These are phyloP conservation scores for Arthrobotrys iridis DNA, from an alignment of 2,329 filamentous ascomycete species.

Conservation along the genomic window DNA sequence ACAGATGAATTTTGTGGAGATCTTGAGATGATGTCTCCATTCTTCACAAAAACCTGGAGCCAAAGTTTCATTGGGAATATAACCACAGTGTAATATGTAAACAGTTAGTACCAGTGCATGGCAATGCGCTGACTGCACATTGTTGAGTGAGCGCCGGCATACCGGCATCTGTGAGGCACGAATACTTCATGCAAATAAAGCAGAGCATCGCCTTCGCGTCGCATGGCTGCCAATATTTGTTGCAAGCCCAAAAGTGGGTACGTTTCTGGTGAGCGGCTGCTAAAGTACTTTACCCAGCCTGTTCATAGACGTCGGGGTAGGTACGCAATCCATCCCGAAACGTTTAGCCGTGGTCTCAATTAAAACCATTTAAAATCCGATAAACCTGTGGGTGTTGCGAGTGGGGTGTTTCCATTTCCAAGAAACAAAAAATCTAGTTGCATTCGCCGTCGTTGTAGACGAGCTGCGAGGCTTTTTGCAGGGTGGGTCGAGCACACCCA, in stretches of 20 bases:
- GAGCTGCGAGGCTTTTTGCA: slow-evolving; percentile 11
- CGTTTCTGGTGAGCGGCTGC: slow-evolving; percentile 45
- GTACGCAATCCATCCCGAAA: slow-evolving; percentile 48
- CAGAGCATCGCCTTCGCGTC: not conserved
- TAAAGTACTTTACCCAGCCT: slow-evolving; percentile 53
- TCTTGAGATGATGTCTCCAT: not conserved
- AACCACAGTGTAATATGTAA: slow-evolving; percentile 2
- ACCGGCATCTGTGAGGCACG: slow-evolving; percentile 31
- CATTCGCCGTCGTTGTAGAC: slow-evolving; percentile 45
- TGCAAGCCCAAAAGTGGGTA: slow-evolving; percentile 14
- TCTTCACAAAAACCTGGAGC: slow-evolving; percentile 10
- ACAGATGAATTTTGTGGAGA: not conserved
- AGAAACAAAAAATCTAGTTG: slow-evolving; percentile 27
- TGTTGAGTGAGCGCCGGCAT: slow-evolving; percentile 10
- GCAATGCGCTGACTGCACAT: not conserved
- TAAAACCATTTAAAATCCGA: slow-evolving; percentile 27
- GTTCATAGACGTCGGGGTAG: slow-evolving; percentile 36
- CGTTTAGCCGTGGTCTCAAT: slow-evolving; percentile 50
- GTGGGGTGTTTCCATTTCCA: slow-evolving; percentile 26
- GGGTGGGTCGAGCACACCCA: slow-evolving; percentile 51
- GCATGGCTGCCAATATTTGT: not conserved
- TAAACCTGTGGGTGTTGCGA: slow-evolving; percentile 2
- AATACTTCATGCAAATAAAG: not conserved
- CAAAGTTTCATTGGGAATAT: not conserved
- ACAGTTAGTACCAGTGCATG: not conserved